Base-by-base conservation (phyloP, 805 yeast genomes). In the Nakazawaea populi region DNA sequence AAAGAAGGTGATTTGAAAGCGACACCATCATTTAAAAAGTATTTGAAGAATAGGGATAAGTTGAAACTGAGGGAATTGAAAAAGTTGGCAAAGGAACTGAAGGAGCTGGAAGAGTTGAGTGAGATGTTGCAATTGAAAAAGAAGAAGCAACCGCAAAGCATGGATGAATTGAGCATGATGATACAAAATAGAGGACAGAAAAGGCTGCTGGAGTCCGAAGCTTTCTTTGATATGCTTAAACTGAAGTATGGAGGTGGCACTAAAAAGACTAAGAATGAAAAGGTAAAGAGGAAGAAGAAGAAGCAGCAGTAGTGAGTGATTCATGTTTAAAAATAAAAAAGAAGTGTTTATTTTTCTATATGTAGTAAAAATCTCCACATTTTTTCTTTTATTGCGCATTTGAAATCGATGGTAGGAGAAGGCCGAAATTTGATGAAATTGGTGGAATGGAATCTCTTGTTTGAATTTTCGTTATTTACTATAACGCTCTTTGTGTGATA, bases 51-150 rank as follows among this genome's bases (percentile, higher is more conserved):
- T 2, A 69, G 87, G 38, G 66, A 69, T 44, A 64, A 74, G 11
- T 70, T 70, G 57, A 76, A 80, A 38, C 71, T 69, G 56, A 76
- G 74, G 57, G 74, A 79, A 58, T 58, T 71, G 47, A 77, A 79
- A 52, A 67, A 71, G 45, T 70, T 79, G 54, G 82, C 81, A 11
- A 81, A 76, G 54, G 90, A 86, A 58, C 85, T 89, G 2, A 73
- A 74, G 53, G 83, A 84, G 60, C 88, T 87, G 0, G 79, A 75
- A 52, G 70, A 69, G 54, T 61, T 77, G 55, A 73, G 74, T 55
- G 62, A 68, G 53, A 65, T 67, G 55, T 67, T 69, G 42, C 65
- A 62, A 60, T 35, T 46, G 39, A 66, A 62, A 61, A 74, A 58
- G 11, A 70, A 11, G n/a, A 37, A 37, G n/a, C 40, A 60, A 47